Percentiles rank a stretch among this genome's conserved stretches.
These are phyloP conservation scores for Phaffia rhodozyma DNA, from an alignment of 1,284 basidiomycete genomes.

Conservation along the genomic window DNA sequence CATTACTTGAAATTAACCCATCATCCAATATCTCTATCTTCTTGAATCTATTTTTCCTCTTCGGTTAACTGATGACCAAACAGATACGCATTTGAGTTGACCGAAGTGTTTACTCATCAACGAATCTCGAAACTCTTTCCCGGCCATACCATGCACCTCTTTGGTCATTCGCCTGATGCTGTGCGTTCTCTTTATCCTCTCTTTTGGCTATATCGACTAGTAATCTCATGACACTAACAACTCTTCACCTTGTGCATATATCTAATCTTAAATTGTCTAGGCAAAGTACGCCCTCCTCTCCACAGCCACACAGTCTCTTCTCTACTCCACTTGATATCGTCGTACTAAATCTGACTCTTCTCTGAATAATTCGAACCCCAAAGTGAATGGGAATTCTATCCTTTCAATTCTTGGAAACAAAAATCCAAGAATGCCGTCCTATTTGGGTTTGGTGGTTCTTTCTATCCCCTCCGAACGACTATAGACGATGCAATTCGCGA, in stretches of 20 bases:
- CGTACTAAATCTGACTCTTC: neutral
- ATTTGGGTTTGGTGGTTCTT: slow-evolving; percentile 24
- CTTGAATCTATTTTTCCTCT: neutral
- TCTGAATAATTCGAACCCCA: slow-evolving; percentile 9
- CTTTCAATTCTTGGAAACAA: slow-evolving; percentile 25
- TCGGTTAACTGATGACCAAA: neutral
- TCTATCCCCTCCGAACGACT: slow-evolving; percentile 35
- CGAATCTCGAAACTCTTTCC: slow-evolving; percentile 28
- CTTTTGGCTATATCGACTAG: neutral
- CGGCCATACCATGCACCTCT: slow-evolving; percentile 30
- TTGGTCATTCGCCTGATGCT: slow-evolving; percentile 35
- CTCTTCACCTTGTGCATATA: too few species aligned
- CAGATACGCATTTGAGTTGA: slow-evolving; percentile 36
- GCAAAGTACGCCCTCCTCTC: neutral
- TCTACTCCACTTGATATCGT: neutral
- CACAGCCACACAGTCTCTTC: neutral
- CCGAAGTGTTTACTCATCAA: slow-evolving; percentile 32
- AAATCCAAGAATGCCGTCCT: slow-evolving; percentile 29
- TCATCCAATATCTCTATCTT: neutral
- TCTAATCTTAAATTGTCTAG: too few species aligned
- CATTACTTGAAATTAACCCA: neutral
- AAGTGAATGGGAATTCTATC: slow-evolving; percentile 37
- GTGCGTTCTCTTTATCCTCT: slow-evolving; percentile 19
- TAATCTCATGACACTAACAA: too few species aligned
- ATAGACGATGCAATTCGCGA: slow-evolving; percentile 21